A percentile compares a stretch with the other conserved stretches of the same genome.
These are phyloP conservation scores for Pleurotus ostreatus DNA, from an alignment of 768 basidiomycete species.

Conservation along the genomic window DNA sequence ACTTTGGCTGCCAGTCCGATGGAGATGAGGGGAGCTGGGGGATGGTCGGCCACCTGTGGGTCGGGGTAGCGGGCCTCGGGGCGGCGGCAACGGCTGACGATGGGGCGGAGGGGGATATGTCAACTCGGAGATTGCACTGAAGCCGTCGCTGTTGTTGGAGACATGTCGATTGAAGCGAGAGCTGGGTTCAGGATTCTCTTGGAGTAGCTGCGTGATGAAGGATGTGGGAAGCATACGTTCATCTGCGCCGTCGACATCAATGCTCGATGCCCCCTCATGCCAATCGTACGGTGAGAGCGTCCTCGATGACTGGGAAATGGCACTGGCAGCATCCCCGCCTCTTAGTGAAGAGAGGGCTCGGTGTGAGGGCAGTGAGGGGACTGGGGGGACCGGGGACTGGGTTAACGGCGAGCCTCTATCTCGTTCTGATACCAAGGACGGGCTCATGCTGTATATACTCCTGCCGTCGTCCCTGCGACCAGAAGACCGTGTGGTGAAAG, in stretches of 20 bases:
- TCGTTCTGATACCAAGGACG: conserved; percentile 15
- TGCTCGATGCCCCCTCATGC: conserved; percentile 58
- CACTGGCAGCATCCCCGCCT: conserved; percentile 7
- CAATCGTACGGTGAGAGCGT: conserved; percentile 46
- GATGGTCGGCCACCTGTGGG: conserved; percentile 24
- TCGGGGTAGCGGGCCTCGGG: conserved; percentile 12
- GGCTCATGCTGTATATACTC: conserved; percentile 20
- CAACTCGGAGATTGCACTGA: conserved; percentile 51
- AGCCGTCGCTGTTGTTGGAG: conserved; percentile 35
- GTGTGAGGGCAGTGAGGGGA: conserved; percentile 12
- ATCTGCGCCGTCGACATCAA: conserved; percentile 53
- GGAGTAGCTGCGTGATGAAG: conserved; percentile 56
- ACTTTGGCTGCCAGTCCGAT: conserved; percentile 21
- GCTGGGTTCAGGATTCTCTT: conserved; percentile 30
- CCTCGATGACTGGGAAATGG: conserved; percentile 13
- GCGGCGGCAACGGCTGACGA: background rate
- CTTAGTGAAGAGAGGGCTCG: background rate
- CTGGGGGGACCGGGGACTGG: conserved; percentile 8
- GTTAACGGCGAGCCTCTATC: conserved; percentile 5
- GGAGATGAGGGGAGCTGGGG: conserved; percentile 27
- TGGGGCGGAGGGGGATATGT: conserved; percentile 43
- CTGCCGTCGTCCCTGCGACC: conserved; percentile 13
- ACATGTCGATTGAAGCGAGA: conserved; percentile 22
- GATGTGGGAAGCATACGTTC: conserved; percentile 56
- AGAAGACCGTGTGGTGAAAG: conserved; percentile 17